Evolutionary conservation across 2,329 filamentous ascomycete species (phyloP), one percentile per base, ranked within the genome.

Genomic region (Ophiobolus disseminans): DNA sequence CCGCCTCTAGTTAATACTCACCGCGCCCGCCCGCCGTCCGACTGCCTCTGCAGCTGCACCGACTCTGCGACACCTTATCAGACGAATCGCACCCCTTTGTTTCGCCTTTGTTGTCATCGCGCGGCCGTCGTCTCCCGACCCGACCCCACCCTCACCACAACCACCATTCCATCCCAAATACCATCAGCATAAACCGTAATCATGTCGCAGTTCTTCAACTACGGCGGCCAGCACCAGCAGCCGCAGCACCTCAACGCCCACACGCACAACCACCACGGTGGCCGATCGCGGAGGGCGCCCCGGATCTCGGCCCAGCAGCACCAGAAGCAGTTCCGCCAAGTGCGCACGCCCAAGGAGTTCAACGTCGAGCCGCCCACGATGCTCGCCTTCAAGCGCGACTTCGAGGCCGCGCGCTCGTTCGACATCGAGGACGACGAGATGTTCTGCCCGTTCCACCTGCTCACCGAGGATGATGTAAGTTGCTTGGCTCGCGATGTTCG

Each of bases 341-440:
- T 92, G 45, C 88, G 90, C 69, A 89, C 87, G 67, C 90, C 93
- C 77, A 92, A 95, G 75, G 91, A 96, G 73, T 72, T 71, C 55
- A 78, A 91, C 57, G 86, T 86, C 63, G 91, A 96, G 74, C 82
- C 87, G n/a, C 85, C 86, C 16, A 84, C 86, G 40, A 80, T 95
- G 51, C 82, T 83, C 53, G 85, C 86, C 55, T 97, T 96, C 79
- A 89, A 93, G 63, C 85, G 85, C 61, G 87, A 91, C 69, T 96
- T 96, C 63, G 92, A 97, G 78, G 89, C 91, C 57, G 91, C 90
- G 50, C 86, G 91, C 50, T 96, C 92, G 8, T 97, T 97, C 69
- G 93, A 97, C 64, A 82, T 97, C 55, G 93, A 97, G 69, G 93
- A 97, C 72, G 93, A 97, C 73, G 83, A 96, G 77, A 88, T 96